Conservation (phyloP, 108 stramenopile genomes). For the Ochromonas danica region DNA sequence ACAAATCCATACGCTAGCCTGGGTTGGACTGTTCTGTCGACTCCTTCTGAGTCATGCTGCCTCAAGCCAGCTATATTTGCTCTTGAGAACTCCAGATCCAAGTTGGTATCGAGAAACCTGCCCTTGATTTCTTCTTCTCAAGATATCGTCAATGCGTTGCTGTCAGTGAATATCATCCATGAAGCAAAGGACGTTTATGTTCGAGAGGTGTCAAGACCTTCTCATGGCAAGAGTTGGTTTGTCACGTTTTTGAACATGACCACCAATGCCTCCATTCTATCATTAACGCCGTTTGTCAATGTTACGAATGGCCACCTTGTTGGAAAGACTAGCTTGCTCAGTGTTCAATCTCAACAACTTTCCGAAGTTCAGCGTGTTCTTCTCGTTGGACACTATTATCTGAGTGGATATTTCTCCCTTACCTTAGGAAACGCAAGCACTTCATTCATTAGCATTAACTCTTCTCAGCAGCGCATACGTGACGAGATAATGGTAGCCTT, state of each 20-base stretch:
- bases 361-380: slow-evolving; percentile 1
- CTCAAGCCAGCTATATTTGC: not conserved
- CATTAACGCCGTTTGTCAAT: too few relatives aligned
- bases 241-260: not conserved
- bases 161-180: not conserved
- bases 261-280: too few relatives aligned
- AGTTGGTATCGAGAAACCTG: not conserved
- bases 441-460: not conserved
- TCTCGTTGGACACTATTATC: not conserved
- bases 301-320: too few relatives aligned
- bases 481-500: not conserved
- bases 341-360: too few relatives aligned
- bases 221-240: not conserved
- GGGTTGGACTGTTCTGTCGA: not conserved
- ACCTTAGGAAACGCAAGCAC: not conserved
- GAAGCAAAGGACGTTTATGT: not conserved
- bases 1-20: not conserved
- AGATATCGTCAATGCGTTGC: not conserved
- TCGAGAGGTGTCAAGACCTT: not conserved
- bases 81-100: not conserved
- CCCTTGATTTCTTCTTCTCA: not conserved
- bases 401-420: slow-evolving; percentile 22
- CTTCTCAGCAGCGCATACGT: not conserved
- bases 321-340: too few relatives aligned
- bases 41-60: too few relatives aligned